Percentiles rank a stretch among this genome's conserved stretches.
Evolutionary conservation across 768 basidiomycete species (phyloP).

Genomic region (Amanita polypyramis): DNA sequence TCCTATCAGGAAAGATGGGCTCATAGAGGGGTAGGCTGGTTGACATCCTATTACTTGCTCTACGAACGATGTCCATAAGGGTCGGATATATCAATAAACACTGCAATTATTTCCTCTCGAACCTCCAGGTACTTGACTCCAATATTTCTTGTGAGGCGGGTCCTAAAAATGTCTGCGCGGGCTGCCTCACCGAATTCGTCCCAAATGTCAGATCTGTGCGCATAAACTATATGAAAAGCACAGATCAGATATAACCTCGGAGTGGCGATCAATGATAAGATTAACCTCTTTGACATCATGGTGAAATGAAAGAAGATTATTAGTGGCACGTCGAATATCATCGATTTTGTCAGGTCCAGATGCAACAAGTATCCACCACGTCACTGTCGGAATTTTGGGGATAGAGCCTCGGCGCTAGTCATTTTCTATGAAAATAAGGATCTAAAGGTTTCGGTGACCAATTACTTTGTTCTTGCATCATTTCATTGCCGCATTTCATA

Average conservation of each 20-base stretch:
- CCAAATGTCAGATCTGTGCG: slow-evolving; percentile 13
- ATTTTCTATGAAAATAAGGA: background rate
- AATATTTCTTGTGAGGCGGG: slow-evolving; percentile 19
- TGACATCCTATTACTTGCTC: slow-evolving; percentile 15
- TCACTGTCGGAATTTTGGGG: slow-evolving; percentile 34
- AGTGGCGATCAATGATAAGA: too few species aligned
- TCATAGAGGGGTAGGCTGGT: slow-evolving; percentile 20
- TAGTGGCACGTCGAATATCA: slow-evolving; percentile 34
- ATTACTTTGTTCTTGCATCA: slow-evolving; percentile 22
- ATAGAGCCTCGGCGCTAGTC: slow-evolving; percentile 15
- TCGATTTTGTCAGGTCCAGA: slow-evolving; percentile 28
- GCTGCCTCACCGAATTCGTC: slow-evolving; percentile 17
- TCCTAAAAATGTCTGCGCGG: slow-evolving; percentile 15
- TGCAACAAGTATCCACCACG: slow-evolving; percentile 35
- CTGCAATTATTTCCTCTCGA: slow-evolving; percentile 16
- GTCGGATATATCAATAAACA: too few species aligned
- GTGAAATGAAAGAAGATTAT: slow-evolving; percentile 30
- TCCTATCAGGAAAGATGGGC: background rate
- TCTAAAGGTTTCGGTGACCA: too few species aligned
- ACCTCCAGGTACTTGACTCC: slow-evolving; percentile 15
- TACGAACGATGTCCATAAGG: slow-evolving; percentile 15
- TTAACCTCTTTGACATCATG: slow-evolving; percentile 23
- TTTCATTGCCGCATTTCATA: slow-evolving; percentile 13
- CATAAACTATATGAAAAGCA: too few species aligned
- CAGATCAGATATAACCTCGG: too few species aligned